Evolutionary conservation across 2,329 filamentous ascomycete species (phyloP).

Genomic region (Pseudocercospora cruenta): DNA sequence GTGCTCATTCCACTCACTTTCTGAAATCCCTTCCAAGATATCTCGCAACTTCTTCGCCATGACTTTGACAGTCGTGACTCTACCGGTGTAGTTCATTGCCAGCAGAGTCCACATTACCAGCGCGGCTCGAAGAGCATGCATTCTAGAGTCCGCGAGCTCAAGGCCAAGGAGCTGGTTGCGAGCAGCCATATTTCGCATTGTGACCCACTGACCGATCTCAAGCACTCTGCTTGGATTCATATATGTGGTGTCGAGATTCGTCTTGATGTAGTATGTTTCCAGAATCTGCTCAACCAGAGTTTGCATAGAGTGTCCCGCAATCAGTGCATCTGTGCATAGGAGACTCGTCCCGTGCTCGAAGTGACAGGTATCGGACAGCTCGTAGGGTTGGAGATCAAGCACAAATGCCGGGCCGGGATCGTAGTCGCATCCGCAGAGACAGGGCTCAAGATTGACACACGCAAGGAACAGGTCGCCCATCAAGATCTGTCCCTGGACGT

Average conservation of each 20-base stretch:
- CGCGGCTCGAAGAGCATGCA: neutral
- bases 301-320: neutral
- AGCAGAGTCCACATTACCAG: constrained; percentile 13
- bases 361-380: neutral
- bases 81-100: constrained; percentile 12
- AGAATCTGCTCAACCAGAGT: constrained; percentile 5
- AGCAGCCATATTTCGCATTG: constrained; percentile 10
- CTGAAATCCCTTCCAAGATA: neutral
- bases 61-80: constrained; percentile 9
- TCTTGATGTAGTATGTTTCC: constrained; percentile 7
- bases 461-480: constrained; percentile 13
- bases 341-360: neutral
- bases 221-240: neutral
- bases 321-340: neutral
- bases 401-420: constrained; percentile 8
- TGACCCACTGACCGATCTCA: constrained; percentile 10
- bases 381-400: constrained; percentile 3
- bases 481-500: constrained; percentile 10
- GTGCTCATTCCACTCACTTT: neutral
- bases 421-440: constrained; percentile 6
- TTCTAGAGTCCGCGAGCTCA: neutral
- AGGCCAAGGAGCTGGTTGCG: constrained; percentile 1
- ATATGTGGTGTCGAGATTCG: neutral
- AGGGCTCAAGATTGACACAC: constrained; percentile 7
- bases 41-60: constrained; percentile 3